Percentiles rank a stretch among this genome's conserved stretches.
phyloP scores from a whole-genome alignment of 345 rosid species.

The Heritiera littoralis region DNA sequence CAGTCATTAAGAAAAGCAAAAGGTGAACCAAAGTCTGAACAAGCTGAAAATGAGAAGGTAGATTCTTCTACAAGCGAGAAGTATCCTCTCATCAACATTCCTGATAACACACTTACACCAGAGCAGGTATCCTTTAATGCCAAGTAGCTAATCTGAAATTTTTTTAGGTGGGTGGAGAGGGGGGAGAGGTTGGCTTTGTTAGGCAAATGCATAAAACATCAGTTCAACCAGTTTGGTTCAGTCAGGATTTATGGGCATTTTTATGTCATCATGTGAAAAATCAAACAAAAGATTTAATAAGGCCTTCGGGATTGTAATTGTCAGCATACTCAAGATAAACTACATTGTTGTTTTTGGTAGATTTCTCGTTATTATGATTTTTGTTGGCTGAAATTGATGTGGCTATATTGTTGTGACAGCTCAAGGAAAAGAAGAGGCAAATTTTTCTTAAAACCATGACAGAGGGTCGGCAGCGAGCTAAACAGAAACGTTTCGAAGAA shows the following conservation, averaged over 20 bases:
- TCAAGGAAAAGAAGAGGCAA: slow-evolving; percentile 85
- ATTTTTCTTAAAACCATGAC: slow-evolving; percentile 82
- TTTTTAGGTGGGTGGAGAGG: not conserved
- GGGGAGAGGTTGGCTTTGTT: not conserved
- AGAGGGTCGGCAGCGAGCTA: slow-evolving; percentile 89
- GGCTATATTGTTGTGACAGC: slow-evolving; percentile 41
- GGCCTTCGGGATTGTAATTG: not conserved
- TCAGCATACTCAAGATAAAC: not conserved
- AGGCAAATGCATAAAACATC: not conserved
- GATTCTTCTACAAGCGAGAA: slow-evolving; percentile 59
- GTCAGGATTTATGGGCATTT: not conserved
- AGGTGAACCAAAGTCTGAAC: slow-evolving; percentile 80
- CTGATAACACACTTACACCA: slow-evolving; percentile 72
- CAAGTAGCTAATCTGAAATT: not conserved
- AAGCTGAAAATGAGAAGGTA: slow-evolving; percentile 63
- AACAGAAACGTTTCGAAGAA: slow-evolving; percentile 82
- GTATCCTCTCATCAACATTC: slow-evolving; percentile 71
- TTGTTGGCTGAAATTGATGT: not conserved
- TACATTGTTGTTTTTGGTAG: not conserved
- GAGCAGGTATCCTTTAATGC: slow-evolving; percentile 60
- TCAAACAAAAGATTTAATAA: not conserved
- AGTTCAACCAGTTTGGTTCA: not conserved
- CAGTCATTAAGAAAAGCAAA: slow-evolving; percentile 82
- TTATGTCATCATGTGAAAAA: not conserved
- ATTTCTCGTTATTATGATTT: too few relatives aligned